Base-by-base conservation (phyloP, 176 grass and related monocot species). In the Oropetium thomaeum region DNA sequence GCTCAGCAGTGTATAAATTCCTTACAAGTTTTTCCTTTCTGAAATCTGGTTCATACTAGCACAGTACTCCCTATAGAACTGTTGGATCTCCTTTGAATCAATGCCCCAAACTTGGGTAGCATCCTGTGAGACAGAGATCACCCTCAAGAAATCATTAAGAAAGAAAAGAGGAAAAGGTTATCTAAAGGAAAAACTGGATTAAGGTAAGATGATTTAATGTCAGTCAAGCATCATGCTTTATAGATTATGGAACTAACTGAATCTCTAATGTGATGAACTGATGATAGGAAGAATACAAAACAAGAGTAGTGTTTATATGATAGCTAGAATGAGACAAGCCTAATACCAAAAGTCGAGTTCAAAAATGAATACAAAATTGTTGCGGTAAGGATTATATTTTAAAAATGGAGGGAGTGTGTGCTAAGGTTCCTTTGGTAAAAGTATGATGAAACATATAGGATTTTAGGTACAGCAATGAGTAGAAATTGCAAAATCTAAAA, bases 11-110 rank as follows among this genome's bases (percentile, higher is more conserved):
- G 19, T 32, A 48, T 73, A 26, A 62, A 58, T 65, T 65, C 31
- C 90, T 92, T 92, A 92, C 90, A 85, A 88, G 82, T 86, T 89
- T 73, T 45, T 81, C 60, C 74, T 74, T 67, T 33, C 30, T 51
- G 80, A 25, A 49, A 59, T 74, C 75, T 74, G 74, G 40, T 38
- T 84, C 67, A 81, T 61, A 52, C 69, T 78, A 75, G 75, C 76
- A 93, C 81, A 89, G 42, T 89, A 93, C 27, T n/a, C 17, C 52
- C 70, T 65, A 74, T 93, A 93, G 63, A 87, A 93, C 58, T 20
- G 70, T 47, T 93, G 90, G 44, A 93, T 93, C 58, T 84, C 86
- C 26, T 41, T 78, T 71, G 83, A 28, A 75, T 93, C 90, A 70
- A 82, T 72, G 19, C 60, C 79, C 9, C 64, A 23, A 82, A 82